Base-by-base conservation (phyloP, 305 asterid species). In the Rubia occidens region DNA sequence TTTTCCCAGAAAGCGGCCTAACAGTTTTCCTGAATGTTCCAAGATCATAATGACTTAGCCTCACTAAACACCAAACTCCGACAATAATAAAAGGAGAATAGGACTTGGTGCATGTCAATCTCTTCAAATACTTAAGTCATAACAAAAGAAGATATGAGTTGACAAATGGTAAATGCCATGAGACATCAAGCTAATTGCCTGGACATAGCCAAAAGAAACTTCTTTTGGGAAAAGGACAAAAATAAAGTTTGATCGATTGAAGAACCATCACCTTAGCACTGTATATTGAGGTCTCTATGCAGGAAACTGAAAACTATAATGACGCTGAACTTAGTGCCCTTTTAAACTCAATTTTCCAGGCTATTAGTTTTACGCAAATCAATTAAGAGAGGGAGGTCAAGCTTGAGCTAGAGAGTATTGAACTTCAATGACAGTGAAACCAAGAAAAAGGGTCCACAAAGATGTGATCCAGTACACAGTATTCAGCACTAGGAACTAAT, bases 1-100 rank as follows among this genome's bases (percentile, higher is more conserved):
- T 81, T 94, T 91, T 60, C 96, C 97, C 70, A 84, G 76, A 77
- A 94, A 94, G 87, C 90, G 79, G 71, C 97, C 99, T 81, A 90
- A 72, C 68, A 89, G 83, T 76, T 88, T 87, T 71, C 97, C 91
- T 70, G 78, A 79, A 72, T 60, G 32, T 18, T 61, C 56, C 76
- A 60, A 60, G 54, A 61, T n/a, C 63, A 14, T 43, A 58, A 13
- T 9, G 20, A 68, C 11, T 29, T 13, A 64, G 66, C 62, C 14
- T 69, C 18, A 61, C 20, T n/a, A n/a, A 21, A 26, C 47, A 71
- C 20, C 44, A 75, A 54, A 44, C 60, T 54, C 51, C 21, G 2
- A 58, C 5, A 64, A 56, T 15, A 11, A 54, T 15, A 11, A n/a
- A 3, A 69, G 70, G 42, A 17, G 3, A 37, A 54, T 49, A 64